phyloP scores from a whole-genome alignment of 106 monocot genomes.

The Phalaenopsis aphrodite region DNA sequence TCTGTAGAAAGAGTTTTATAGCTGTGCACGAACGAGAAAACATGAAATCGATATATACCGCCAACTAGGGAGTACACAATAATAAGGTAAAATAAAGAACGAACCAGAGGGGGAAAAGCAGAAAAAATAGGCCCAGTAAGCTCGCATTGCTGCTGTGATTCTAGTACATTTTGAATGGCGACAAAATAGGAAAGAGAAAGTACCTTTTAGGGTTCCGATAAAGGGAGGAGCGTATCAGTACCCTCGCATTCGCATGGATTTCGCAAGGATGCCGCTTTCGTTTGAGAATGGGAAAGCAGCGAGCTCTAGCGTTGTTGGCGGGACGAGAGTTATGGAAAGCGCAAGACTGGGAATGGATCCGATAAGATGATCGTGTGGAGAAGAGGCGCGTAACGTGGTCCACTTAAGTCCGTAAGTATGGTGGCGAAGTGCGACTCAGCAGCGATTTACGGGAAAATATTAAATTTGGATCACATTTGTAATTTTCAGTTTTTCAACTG shows the following conservation, averaged over 20 bases:
- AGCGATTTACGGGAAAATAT: no score
- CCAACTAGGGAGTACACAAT: no score
- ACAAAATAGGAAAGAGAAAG: background rate
- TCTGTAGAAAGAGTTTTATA: no score
- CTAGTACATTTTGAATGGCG: background rate
- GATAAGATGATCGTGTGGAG: constrained; percentile 3
- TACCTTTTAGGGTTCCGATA: background rate
- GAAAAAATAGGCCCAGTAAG: background rate
- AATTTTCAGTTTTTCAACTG: no score
- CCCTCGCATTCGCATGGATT: background rate
- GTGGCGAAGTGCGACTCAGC: no score
- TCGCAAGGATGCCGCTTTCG: background rate
- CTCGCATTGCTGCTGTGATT: no score
- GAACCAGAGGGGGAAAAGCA: background rate
- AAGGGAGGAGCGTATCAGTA: background rate
- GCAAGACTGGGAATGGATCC: background rate
- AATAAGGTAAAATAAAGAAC: background rate
- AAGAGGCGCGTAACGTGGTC: background rate
- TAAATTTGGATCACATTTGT: no score
- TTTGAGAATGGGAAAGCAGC: background rate
- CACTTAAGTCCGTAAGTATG: background rate
- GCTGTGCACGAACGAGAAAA: no score
- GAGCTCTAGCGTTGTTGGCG: background rate
- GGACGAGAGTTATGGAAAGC: background rate
- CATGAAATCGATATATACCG: no score